Conservation (phyloP, 306 rosid species). For the Abrus pulchellus region DNA sequence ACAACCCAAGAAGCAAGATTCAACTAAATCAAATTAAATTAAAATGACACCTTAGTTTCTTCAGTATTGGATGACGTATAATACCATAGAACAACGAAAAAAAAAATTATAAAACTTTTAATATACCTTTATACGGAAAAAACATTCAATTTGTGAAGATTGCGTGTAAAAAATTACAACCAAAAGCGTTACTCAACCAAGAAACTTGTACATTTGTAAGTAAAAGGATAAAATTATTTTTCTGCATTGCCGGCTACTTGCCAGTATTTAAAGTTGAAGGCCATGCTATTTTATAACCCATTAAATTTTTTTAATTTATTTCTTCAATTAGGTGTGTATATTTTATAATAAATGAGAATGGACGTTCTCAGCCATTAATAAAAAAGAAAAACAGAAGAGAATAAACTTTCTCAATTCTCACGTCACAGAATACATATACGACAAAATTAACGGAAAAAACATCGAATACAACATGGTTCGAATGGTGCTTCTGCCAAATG, state of each 20-base stretch:
- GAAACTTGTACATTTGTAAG: neutral
- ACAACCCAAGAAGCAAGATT: neutral
- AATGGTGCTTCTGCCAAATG: conserved; percentile 28
- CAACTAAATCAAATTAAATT: neutral
- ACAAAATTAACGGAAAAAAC: neutral
- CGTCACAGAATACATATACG: neutral
- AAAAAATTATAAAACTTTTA: no score
- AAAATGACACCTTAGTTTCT: neutral
- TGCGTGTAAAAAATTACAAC: no score
- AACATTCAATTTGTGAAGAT: no score
- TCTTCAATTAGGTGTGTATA: neutral
- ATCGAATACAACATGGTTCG: neutral
- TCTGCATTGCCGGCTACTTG: neutral
- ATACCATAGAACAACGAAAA: no score
- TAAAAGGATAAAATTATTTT: neutral
- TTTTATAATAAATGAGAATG: neutral
- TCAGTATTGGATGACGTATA: no score
- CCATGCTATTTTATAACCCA: neutral
- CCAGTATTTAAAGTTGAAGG: neutral
- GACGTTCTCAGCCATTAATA: neutral
- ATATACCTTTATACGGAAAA: no score
- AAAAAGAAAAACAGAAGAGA: neutral
- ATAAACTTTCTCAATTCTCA: conserved; percentile 36
- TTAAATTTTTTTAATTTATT: neutral
- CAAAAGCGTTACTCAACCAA: neutral